Evolutionary conservation across 2,329 filamentous ascomycete genomes (phyloP), one percentile per base, ranked within the genome.

Genomic region (Aspergillus sp.): DNA sequence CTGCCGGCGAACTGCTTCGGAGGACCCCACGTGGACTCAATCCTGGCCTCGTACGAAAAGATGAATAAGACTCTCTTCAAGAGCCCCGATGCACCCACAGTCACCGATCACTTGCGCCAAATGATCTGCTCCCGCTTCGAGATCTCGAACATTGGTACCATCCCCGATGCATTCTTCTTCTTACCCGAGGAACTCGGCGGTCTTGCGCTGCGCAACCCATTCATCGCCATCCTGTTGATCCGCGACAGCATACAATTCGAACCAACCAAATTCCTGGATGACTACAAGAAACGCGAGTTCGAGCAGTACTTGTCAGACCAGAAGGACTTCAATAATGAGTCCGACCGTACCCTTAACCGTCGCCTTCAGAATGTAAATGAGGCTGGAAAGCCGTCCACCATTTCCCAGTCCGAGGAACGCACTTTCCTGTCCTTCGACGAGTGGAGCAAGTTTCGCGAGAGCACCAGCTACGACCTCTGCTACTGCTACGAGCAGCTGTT

Each of bases 1-100:
- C 68, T 72, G 48, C 69, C 75, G 1, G 70, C 75, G 10, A 70
- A 74, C 41, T 77, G 73, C 53, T 75, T 77, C 48, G 74, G 74
- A 0, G 70, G 68, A 20, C 56, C 66, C 15, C 77, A 79, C 51
- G 67, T 78, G 41, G 68, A 77, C 47, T 69, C 67, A 52, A 73
- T 77, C 48, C 66, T 79, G 13, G 53, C 61, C 9, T 72, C 72
- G 0, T 71, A 78, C 50, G 62, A 67, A 33, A 61, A 64, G 27
- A 76, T 79, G 45, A 75, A 80, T 51, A 55, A 62, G 2, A 54
- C 58, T 1, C 60, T 79, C 3, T 79, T 80, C 52, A 42, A 25
- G 10, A 25, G 51, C 5, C 30, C 33, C 23, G 43, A 49, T 5
- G 49, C 48, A 1, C 51, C 33, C 1, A 77, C 72, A 27, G 74